Evolutionary conservation across 2,329 filamentous ascomycete species (phyloP).

Genomic region (Penicillium sp.): DNA sequence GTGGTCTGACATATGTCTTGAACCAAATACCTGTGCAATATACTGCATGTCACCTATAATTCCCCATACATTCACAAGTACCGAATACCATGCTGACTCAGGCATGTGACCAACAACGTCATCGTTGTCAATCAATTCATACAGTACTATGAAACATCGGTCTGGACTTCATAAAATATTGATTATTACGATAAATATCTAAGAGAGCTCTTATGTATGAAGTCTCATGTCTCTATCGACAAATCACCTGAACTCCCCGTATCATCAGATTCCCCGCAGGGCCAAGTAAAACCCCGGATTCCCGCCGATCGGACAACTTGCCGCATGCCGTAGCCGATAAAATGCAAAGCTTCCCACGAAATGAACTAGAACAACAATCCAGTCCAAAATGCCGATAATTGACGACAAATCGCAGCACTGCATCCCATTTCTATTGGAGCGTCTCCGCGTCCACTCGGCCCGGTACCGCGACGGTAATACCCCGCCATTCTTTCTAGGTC

Average conservation of each 20-base stretch:
- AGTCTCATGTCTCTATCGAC: conserved; percentile 3
- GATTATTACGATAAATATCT: not conserved
- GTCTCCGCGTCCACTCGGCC: conserved; percentile 54
- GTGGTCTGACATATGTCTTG: not conserved
- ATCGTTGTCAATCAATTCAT: conserved; percentile 1
- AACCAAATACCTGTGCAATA: not conserved
- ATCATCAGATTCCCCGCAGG: conserved; percentile 10
- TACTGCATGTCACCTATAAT: not conserved
- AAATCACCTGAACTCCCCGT: not conserved
- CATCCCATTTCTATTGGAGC: conserved; percentile 72
- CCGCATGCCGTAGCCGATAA: conserved; percentile 15
- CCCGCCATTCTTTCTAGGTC: conserved; percentile 77
- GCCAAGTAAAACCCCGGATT: conserved; percentile 18
- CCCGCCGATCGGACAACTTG: conserved; percentile 18
- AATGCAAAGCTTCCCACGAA: conserved; percentile 1
- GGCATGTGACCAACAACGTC: conserved; percentile 26
- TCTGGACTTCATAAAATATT: not conserved
- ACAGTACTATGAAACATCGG: not conserved
- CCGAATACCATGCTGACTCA: conserved; percentile 39
- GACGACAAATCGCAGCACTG: conserved; percentile 79
- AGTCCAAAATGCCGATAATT: conserved; percentile 55
- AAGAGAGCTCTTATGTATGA: not conserved
- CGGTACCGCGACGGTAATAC: conserved; percentile 38
- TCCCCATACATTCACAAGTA: not conserved
- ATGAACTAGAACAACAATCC: not conserved